Percentiles rank a stretch among this genome's conserved stretches.
phyloP scores from a whole-genome alignment of 2,329 filamentous ascomycete genomes.

The Lasiodiplodia sp. region DNA sequence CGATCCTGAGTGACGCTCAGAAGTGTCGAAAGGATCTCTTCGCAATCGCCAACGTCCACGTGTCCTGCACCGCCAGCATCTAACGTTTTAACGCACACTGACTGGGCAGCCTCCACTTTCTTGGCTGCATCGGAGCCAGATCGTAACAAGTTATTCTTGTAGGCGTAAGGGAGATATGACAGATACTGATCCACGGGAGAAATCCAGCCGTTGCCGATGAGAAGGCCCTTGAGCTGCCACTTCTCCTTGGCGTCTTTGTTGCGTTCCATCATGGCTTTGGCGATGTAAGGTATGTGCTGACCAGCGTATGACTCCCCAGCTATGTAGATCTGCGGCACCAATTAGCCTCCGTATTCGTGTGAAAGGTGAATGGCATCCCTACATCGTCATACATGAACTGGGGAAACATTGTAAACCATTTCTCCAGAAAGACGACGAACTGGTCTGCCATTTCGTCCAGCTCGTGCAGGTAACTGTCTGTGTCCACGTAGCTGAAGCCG shows the following conservation, averaged over 20 bases:
- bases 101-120: constrained; percentile 72
- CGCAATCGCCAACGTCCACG: constrained; percentile 76
- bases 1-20: constrained; percentile 69
- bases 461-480: constrained; percentile 84
- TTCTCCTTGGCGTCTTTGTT: constrained; percentile 68
- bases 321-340: constrained; percentile 75
- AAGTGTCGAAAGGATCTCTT: constrained; percentile 76
- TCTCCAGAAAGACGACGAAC: constrained; percentile 87
- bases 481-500: constrained; percentile 94
- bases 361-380: constrained; percentile 53
- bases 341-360: constrained; percentile 32
- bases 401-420: constrained; percentile 89
- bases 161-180: constrained; percentile 81
- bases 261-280: constrained; percentile 85
- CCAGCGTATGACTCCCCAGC: constrained; percentile 97
- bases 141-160: constrained; percentile 75
- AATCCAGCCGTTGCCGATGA: constrained; percentile 99
- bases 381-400: constrained; percentile 93
- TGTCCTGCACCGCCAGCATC: constrained; percentile 65
- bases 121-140: constrained; percentile 70
- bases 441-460: constrained; percentile 88
- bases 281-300: constrained; percentile 96
- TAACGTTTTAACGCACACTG: constrained; percentile 69
- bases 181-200: constrained; percentile 89
- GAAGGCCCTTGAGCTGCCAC: constrained; percentile 83